Evolutionary conservation across 306 rosid species (phyloP), one percentile per base, ranked within the genome.

Genomic region (Luffa acutangula): DNA sequence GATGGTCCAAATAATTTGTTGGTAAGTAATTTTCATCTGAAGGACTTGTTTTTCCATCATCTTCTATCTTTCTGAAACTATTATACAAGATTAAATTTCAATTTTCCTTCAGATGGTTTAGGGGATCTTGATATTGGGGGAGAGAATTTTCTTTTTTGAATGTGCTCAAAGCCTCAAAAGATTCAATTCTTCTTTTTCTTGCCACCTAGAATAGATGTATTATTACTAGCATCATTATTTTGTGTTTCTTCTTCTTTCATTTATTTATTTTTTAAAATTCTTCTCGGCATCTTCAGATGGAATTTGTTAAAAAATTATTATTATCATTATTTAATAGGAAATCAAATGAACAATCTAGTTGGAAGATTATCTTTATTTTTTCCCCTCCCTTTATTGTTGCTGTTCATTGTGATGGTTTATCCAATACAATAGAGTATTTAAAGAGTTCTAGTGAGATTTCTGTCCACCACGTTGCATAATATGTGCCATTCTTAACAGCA

Each of bases 1-100:
- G 90, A 92, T 83, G 98, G 97, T 45, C 89, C 97, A 3, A 89
- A 78, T 72, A 91, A 90, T 91, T 87, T 95, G 78, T 66, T 91
- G 93, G 98, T 92, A 87, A 31, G 94, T 81, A 60, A 20, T 77
- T 82, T 59, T 74, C 62, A 46, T 79, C 71, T 45, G 25, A 54
- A 56, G 78, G 53, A 54, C 67, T 70, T 76, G 33, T 18, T 5
- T 37, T 70, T 60, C 14, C 12, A 45, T 14, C 9, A 42, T 62
- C 69, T 31, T 31, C 39, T n/a, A 67, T 53, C 58, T 10, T 58
- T 70, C 76, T 70, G 25, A 33, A 70, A 18, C 45, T 17, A 70
- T 37, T 65, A 13, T 33, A 65, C 8, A 10, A 33, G 20, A 65
- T 34, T 6, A 54, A 10, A 17, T 36, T 25, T 33, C 20, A 65